Conservation (phyloP, 805 yeast genomes). For the Phaffomyces opuntiae region DNA sequence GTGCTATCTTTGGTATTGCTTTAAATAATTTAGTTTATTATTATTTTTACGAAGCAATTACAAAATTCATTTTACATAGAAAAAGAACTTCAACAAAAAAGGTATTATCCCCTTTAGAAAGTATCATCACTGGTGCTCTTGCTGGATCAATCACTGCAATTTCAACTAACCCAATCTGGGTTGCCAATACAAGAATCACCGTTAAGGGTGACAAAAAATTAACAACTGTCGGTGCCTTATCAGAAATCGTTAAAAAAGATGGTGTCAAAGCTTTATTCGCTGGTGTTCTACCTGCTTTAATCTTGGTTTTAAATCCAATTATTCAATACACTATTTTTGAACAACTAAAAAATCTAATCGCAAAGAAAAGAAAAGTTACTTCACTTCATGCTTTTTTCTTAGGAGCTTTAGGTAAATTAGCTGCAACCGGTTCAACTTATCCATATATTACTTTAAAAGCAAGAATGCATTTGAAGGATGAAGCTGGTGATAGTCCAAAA, state of each 20-base stretch:
- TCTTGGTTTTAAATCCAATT: conserved; percentile 81
- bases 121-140: conserved; percentile 45
- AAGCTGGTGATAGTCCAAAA: conserved; percentile 21
- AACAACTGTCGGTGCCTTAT: conserved; percentile 48
- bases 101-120: conserved; percentile 17
- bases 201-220: conserved; percentile 33
- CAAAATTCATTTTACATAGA: conserved; percentile 34
- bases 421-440: conserved; percentile 85
- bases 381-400: conserved; percentile 75
- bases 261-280: conserved; percentile 71
- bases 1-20: conserved; percentile 81
- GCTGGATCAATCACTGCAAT: conserved; percentile 84
- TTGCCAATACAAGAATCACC: conserved; percentile 85
- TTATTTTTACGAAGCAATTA: conserved; percentile 77
- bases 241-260: conserved; percentile 59
- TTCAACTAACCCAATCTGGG: conserved; percentile 89
- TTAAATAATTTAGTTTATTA: conserved; percentile 85
- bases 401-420: conserved; percentile 85
- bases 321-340: conserved; percentile 90
- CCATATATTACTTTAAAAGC: conserved; percentile 89
- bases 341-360: conserved; percentile 64
- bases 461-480: conserved; percentile 69
- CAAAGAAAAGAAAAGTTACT: conserved; percentile 41
- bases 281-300: conserved; percentile 83
- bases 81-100: conserved; percentile 16